These are phyloP conservation scores for Mrakia frigida DNA, from an alignment of 768 basidiomycete species.

Conservation along the genomic window DNA sequence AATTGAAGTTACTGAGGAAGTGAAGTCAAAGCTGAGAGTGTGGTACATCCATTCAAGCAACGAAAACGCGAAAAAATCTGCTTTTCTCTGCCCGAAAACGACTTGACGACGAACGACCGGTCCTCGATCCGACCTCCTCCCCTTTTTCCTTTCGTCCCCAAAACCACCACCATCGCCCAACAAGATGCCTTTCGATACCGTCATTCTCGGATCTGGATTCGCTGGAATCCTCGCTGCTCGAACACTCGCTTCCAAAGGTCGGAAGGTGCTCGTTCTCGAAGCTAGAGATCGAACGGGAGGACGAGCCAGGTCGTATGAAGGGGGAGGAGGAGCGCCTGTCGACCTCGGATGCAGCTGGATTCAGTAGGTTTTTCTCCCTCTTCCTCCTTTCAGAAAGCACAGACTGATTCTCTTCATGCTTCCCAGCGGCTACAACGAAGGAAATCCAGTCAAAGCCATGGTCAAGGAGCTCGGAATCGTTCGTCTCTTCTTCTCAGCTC, in stretches of 20 bases:
- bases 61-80: not conserved
- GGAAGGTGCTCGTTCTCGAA: constrained; percentile 33
- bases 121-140: not conserved
- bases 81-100: not conserved
- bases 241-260: constrained; percentile 30
- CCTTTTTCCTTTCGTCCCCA: not conserved
- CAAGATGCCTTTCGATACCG: constrained; percentile 26
- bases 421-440: constrained; percentile 22
- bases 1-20: no score
- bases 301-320: constrained; percentile 17
- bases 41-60: no score
- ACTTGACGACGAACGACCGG: not conserved
- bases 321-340: constrained; percentile 12
- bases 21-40: no score
- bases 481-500: not conserved
- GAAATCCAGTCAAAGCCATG: constrained; percentile 22
- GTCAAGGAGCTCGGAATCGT: constrained; percentile 30
- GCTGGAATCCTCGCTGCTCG: constrained; percentile 34
- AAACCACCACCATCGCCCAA: not conserved
- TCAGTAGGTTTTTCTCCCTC: not conserved
- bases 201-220: constrained; percentile 34
- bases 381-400: not conserved
- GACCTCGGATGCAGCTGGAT: constrained; percentile 31
- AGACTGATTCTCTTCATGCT: not conserved
- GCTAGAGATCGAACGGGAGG: constrained; percentile 19